Percentiles rank a stretch among this genome's conserved stretches.
phyloP scores from a whole-genome alignment of 306 rosid species.

The Prunus mume region DNA sequence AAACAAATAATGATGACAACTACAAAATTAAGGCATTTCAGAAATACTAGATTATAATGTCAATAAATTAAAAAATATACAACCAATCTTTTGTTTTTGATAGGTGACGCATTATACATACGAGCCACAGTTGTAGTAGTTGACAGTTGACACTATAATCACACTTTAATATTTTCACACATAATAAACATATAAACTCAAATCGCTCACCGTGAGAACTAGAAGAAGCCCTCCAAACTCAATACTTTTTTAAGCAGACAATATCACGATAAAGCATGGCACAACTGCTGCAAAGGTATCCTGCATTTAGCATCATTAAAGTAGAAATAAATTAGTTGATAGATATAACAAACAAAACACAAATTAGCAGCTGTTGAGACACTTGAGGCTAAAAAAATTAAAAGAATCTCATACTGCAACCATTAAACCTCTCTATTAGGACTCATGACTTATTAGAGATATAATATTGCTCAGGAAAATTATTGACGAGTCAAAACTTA shows the following conservation, averaged over 20 bases:
- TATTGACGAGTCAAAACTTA: conserved; percentile 34
- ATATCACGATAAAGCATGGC: conserved; percentile 12
- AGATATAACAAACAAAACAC: not conserved
- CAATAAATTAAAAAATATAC: not conserved
- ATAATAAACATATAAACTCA: not conserved
- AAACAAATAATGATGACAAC: not conserved
- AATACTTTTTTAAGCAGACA: conserved; percentile 5
- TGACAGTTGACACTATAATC: conserved; percentile 9
- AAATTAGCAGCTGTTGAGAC: not conserved
- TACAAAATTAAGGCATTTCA: not conserved
- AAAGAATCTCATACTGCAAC: not conserved
- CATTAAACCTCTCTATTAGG: not conserved
- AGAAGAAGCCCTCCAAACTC: conserved; percentile 19
- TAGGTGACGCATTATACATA: not conserved
- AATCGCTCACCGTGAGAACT: conserved; percentile 23
- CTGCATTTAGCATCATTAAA: conserved; percentile 28
- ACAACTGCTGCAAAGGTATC: conserved; percentile 16
- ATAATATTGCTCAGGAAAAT: conserved; percentile 11
- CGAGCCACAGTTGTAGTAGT: not conserved
- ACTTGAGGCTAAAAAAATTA: not conserved
- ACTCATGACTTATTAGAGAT: not conserved
- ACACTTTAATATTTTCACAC: conserved; percentile 5
- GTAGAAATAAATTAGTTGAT: not conserved
- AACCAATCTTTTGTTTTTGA: not conserved
- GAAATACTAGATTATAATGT: not conserved